Base-by-base conservation (phyloP, 257 asterid genomes). In the Rauvolfia tetraphylla region DNA sequence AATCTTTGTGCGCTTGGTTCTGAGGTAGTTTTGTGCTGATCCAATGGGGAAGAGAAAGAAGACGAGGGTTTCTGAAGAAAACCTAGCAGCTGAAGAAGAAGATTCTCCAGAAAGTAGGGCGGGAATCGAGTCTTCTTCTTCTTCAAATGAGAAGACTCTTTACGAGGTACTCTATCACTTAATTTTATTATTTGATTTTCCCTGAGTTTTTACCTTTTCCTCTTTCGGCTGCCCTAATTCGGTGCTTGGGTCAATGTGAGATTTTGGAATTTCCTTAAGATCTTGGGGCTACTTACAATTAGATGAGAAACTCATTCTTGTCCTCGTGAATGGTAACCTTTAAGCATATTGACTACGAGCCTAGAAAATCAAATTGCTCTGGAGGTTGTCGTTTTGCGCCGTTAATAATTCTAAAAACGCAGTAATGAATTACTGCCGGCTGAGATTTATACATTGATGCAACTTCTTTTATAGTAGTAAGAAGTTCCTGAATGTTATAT, bases 1-100 rank as follows among this genome's bases (percentile, higher is more conserved):
- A 18, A 53, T 53, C 7, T 53, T 20, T 18, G 9, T 1, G 9
- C 25, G 59, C 27, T 18, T 53, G 25, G 59, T 20, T 20, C 20
- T 53, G 7, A 3, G 59, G 25, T 22, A 53, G 58, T 7, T 1
- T 34, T 34, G 11, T 38, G 18, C 31, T 66, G 33, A 23, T 65
- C n/a, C 15, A 71, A 93, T 93, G 98, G 93, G 95, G 29, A 90
- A 82, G 87, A 80, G 77, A 41, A 85, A 86, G 65, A 90, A 84
- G 75, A 58, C 88, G 87, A 87, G 92, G 96, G 90, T 83, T 90
- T 73, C 88, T 0, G 88, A 85, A 82, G 90, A 88, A 66, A 67
- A 79, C 33, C 12, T 76, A 3, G 86, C 84, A 71, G 88, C 82
- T 8, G 89, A 89, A 73, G 84, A 84, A 42, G 90, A 84, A 73